Evolutionary conservation across 2,329 filamentous ascomycete genomes (phyloP).

Genomic region (Cercospora canescens): DNA sequence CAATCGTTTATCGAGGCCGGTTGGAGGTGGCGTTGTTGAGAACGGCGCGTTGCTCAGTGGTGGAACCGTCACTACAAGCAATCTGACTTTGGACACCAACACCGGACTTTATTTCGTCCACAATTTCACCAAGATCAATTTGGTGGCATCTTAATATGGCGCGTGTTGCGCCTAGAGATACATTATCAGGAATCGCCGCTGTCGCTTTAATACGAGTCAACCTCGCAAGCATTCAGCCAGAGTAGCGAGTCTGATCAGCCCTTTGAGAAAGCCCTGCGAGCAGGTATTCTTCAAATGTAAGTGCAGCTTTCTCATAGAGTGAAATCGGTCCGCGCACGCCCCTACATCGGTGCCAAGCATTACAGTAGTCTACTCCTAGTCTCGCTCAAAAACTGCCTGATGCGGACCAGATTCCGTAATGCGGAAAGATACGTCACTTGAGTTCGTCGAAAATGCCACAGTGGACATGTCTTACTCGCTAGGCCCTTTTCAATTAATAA

Average conservation of each 20-base stretch:
- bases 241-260: not conserved
- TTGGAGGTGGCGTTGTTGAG: constrained; percentile 51
- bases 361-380: too few species aligned
- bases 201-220: too few species aligned
- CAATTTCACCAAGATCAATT: not conserved
- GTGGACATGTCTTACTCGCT: not conserved
- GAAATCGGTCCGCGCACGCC: not conserved
- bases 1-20: constrained; percentile 55
- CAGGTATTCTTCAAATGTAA: too few species aligned
- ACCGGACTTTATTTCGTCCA: constrained; percentile 23
- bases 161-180: not conserved
- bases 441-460: not conserved
- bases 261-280: not conserved
- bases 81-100: constrained; percentile 29
- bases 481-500: not conserved
- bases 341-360: not conserved
- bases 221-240: not conserved
- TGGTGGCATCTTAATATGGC: not conserved
- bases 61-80: constrained; percentile 34
- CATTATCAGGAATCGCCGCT: not conserved
- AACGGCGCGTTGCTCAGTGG: constrained; percentile 54
- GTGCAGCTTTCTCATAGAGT: not conserved
- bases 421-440: not conserved
- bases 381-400: not conserved
- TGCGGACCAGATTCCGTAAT: not conserved